Percentiles rank a stretch among this genome's conserved stretches.
These are phyloP conservation scores for Diplocarpon mali DNA, from an alignment of 2,329 filamentous ascomycete genomes.

Conservation along the genomic window DNA sequence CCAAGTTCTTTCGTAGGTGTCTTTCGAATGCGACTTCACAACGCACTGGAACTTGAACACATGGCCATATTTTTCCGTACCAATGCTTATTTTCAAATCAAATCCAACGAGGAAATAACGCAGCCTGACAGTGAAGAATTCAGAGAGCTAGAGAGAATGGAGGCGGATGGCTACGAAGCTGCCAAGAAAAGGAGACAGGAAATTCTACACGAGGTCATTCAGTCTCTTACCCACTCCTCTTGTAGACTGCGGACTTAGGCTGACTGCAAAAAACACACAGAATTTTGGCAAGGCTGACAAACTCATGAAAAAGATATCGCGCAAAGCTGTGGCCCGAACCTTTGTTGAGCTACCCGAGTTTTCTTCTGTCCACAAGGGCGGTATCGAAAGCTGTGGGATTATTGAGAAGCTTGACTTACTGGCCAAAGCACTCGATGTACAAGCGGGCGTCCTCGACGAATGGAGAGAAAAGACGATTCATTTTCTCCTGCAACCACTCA, in stretches of 20 bases:
- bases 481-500: constrained; percentile 60
- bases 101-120: constrained; percentile 54
- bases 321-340: constrained; percentile 38
- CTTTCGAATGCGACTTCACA: constrained; percentile 55
- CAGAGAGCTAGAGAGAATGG: constrained; percentile 53
- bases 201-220: constrained; percentile 48
- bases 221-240: background rate
- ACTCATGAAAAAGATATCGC: constrained; percentile 52
- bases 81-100: constrained; percentile 76
- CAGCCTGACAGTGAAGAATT: constrained; percentile 57
- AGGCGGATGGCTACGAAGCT: constrained; percentile 61
- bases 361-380: constrained; percentile 40
- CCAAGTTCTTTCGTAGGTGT: constrained; percentile 37
- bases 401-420: constrained; percentile 57
- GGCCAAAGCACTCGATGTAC: constrained; percentile 55
- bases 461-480: constrained; percentile 67
- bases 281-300: constrained; percentile 44
- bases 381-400: constrained; percentile 61
- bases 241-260: no score
- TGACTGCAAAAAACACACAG: constrained; percentile 1
- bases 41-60: constrained; percentile 69
- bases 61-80: constrained; percentile 75
- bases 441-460: constrained; percentile 58
- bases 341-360: constrained; percentile 57
- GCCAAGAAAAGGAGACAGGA: constrained; percentile 72